Evolutionary conservation across 75 land plant species (phyloP).

Genomic region (Azolla pinnata): DNA sequence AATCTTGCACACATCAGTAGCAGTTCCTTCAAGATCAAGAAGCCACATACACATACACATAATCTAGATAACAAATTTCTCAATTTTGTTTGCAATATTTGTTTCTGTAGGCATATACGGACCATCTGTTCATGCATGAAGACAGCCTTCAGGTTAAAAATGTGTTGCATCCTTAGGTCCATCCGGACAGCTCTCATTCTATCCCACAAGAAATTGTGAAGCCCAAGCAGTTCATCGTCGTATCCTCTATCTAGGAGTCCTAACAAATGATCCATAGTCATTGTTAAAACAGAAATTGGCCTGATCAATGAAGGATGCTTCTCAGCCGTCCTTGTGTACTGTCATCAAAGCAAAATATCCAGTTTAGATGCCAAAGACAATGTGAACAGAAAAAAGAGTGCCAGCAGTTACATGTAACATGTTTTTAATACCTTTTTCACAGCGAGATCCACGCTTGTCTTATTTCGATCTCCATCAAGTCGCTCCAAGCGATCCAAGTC

Average conservation of each 20-base stretch:
- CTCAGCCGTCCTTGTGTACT: constrained; percentile 93
- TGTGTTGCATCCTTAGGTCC: constrained; percentile 98
- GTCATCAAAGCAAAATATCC: constrained; percentile 18
- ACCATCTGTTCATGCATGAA: constrained; percentile 98
- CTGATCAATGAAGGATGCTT: constrained; percentile 74
- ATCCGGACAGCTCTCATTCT: constrained; percentile 91
- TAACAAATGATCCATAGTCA: constrained; percentile 68
- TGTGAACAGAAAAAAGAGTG: neutral
- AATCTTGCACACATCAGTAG: constrained; percentile 40
- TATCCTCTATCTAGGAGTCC: constrained; percentile 58
- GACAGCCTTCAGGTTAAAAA: constrained; percentile 66
- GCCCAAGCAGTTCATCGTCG: constrained; percentile 49
- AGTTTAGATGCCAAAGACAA: neutral
- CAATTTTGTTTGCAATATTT: neutral
- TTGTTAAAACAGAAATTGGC: constrained; percentile 69
- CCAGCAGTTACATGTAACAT: neutral
- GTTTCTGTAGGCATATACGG: constrained; percentile 1
- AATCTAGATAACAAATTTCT: neutral
- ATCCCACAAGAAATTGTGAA: constrained; percentile 95
- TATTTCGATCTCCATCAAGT: constrained; percentile 89
- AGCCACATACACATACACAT: neutral
- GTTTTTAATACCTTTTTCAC: constrained; percentile 38
- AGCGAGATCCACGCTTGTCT: constrained; percentile 62
- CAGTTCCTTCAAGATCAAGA: neutral
- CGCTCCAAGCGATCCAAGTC: constrained; percentile 87